Percentiles rank a stretch among this genome's conserved stretches.
Conservation (phyloP, 2,329 filamentous ascomycete genomes). For the Calonectria crousiana region DNA sequence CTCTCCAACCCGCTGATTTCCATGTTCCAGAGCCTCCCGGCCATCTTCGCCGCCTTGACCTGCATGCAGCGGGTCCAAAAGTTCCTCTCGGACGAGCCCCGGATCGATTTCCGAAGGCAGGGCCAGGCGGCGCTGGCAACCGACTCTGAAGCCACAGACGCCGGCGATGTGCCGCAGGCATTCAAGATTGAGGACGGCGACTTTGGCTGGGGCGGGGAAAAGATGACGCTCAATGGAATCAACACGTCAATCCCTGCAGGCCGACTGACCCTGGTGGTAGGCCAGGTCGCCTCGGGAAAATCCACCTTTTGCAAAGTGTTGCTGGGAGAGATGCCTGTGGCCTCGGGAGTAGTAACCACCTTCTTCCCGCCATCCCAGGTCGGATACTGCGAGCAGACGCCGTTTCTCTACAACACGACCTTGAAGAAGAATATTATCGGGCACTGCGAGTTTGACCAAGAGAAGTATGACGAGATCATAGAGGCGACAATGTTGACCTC, state of each 20-base stretch:
- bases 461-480: conserved; percentile 51
- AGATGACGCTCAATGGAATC: conserved; percentile 36
- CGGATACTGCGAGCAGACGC: conserved; percentile 50
- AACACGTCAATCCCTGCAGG: conserved; percentile 29
- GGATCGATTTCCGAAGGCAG: conserved; percentile 37
- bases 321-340: conserved; percentile 43
- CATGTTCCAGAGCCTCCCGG: conserved; percentile 50
- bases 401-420: conserved; percentile 50
- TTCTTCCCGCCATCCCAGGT: conserved; percentile 34
- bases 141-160: conserved; percentile 22
- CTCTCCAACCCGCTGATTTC: conserved; percentile 47
- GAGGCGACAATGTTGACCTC: conserved; percentile 48
- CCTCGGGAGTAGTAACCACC: conserved; percentile 30
- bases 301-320: conserved; percentile 54
- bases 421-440: conserved; percentile 55
- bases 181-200: conserved; percentile 35
- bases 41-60: conserved; percentile 46
- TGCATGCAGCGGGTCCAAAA: conserved; percentile 52
- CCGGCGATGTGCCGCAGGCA: background rate
- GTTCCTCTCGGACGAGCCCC: conserved; percentile 49
- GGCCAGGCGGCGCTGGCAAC: background rate
- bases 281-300: conserved; percentile 53
- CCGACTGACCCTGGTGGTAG: conserved; percentile 50
- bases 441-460: conserved; percentile 44
- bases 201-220: conserved; percentile 45